A percentile compares a stretch with the other conserved stretches of the same genome.
phyloP scores from a whole-genome alignment of 2,329 filamentous ascomycete species.

The Colletotrichum godetiae region DNA sequence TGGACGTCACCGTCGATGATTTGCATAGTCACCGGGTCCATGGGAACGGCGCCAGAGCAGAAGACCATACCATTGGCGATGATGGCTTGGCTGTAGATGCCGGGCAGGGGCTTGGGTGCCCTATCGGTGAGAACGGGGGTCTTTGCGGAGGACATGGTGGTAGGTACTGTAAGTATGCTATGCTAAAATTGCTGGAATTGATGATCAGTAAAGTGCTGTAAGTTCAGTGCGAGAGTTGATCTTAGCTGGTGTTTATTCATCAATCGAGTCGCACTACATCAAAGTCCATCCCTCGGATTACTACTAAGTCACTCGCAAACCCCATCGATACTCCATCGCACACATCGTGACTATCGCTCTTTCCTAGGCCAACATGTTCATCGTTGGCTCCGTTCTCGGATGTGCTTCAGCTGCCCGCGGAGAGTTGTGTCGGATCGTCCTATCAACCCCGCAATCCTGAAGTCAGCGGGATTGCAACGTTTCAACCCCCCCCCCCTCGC shows the following conservation, averaged over 20 bases:
- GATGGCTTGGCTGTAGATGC: constrained; percentile 66
- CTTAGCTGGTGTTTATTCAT: background rate
- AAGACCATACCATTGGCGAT: constrained; percentile 76
- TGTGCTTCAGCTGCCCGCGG: background rate
- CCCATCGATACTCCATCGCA: background rate
- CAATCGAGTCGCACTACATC: background rate
- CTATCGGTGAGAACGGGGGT: constrained; percentile 52
- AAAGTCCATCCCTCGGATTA: background rate
- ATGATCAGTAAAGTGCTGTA: background rate
- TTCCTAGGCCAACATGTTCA: background rate
- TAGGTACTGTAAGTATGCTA: too few relatives aligned
- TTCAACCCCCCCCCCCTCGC: background rate
- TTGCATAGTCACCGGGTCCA: constrained; percentile 67
- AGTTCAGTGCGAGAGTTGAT: background rate
- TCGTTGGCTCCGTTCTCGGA: constrained; percentile 3
- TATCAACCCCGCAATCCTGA: constrained; percentile 11
- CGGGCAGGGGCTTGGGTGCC: constrained; percentile 52
- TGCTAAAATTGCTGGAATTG: background rate
- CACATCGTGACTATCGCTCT: background rate
- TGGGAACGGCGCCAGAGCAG: constrained; percentile 78
- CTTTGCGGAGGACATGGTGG: constrained; percentile 41
- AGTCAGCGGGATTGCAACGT: background rate
- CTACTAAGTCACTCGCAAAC: background rate
- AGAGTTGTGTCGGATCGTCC: background rate
- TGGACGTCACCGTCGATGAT: constrained; percentile 73